Conservation (phyloP, 179 eudicot genomes). For the Drosera spatulata region DNA sequence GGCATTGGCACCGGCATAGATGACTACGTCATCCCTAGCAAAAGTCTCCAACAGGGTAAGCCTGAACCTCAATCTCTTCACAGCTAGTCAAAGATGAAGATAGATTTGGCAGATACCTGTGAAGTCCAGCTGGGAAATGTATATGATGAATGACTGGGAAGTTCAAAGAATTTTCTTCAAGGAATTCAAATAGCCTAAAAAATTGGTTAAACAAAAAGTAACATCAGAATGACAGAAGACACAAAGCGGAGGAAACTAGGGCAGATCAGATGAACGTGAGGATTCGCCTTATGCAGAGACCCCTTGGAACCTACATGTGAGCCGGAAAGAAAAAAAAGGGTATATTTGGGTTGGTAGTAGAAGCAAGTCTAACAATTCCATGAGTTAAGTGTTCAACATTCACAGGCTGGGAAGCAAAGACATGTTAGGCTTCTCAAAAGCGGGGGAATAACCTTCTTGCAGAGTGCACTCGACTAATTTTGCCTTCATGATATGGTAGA, state of each 20-base stretch:
- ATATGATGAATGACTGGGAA: constrained; percentile 94
- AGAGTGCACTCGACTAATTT: constrained; percentile 82
- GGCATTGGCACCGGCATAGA: constrained; percentile 83
- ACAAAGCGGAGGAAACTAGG: too few species aligned
- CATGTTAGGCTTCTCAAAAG: too few species aligned
- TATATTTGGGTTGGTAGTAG: too few species aligned
- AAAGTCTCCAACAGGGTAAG: background rate
- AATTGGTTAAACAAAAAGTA: constrained; percentile 7
- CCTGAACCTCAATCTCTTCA: background rate
- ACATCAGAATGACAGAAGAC: background rate
- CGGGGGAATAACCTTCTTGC: constrained; percentile 36
- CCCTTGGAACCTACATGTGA: too few species aligned
- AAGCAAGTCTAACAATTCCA: too few species aligned
- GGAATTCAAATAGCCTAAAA: constrained; percentile 88
- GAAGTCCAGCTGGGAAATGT: constrained; percentile 57
- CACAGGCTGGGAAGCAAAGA: too few species aligned
- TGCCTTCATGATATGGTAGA: constrained; percentile 66
- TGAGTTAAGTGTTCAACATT: too few species aligned
- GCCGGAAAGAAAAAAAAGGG: too few species aligned
- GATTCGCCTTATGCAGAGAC: too few species aligned
- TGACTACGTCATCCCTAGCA: constrained; percentile 86
- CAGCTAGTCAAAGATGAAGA: constrained; percentile 1
- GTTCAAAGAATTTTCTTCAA: constrained; percentile 55
- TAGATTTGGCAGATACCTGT: constrained; percentile 42
- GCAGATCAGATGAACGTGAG: too few species aligned